phyloP scores from a whole-genome alignment of 768 basidiomycete species.

The Tulasnella sp. region DNA sequence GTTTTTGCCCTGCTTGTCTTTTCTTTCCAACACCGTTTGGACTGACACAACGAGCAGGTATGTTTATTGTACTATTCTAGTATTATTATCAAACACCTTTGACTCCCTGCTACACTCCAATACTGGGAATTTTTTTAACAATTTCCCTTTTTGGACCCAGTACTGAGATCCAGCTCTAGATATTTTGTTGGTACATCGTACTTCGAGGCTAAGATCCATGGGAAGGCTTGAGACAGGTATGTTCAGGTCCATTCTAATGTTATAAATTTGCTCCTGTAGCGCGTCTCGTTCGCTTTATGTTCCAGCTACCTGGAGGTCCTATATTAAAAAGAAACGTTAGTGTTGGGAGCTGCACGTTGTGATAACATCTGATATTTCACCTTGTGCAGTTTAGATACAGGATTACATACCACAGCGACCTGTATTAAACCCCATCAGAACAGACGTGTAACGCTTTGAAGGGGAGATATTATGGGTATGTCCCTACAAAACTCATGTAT shows the following conservation, averaged over 20 bases:
- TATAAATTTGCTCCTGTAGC: neutral
- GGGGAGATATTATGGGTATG: neutral
- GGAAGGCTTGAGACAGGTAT: neutral
- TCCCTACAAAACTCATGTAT: neutral
- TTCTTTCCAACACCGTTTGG: too few relatives aligned
- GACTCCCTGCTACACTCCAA: neutral
- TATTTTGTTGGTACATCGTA: neutral
- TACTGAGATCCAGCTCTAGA: neutral
- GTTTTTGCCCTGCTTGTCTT: neutral
- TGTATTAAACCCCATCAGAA: neutral
- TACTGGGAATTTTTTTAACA: neutral
- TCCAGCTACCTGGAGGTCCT: neutral
- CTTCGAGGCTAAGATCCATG: neutral
- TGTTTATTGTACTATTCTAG: too few relatives aligned
- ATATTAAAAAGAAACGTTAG: too few relatives aligned
- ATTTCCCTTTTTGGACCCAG: neutral
- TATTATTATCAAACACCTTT: too few relatives aligned
- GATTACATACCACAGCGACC: neutral
- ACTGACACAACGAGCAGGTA: too few relatives aligned
- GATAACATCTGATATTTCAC: too few relatives aligned
- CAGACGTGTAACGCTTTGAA: neutral
- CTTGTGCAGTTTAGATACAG: neutral
- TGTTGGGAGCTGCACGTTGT: too few relatives aligned
- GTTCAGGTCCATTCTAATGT: neutral
- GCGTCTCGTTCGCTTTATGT: neutral